Percentiles rank a stretch among this genome's conserved stretches.
Evolutionary conservation across 371 early-diverging fungal species (phyloP).

Genomic region (Lichtheimia hyalospora): DNA sequence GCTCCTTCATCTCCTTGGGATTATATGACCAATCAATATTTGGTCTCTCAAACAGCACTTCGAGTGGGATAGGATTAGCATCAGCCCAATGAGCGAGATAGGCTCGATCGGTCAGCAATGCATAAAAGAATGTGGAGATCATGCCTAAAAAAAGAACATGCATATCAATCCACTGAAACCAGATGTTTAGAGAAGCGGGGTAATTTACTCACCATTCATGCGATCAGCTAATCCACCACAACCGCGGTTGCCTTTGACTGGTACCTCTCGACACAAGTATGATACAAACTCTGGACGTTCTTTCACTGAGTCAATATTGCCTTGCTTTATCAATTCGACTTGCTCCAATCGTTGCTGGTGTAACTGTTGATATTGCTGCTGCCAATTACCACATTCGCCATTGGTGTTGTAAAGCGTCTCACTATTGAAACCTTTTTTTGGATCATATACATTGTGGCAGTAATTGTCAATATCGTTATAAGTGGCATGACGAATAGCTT

Average conservation of each 20-base stretch:
- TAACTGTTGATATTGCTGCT: conserved; percentile 22
- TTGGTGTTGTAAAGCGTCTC: conserved; percentile 17
- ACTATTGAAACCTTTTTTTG: conserved; percentile 13
- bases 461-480: conserved; percentile 20
- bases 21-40: conserved; percentile 44
- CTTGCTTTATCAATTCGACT: conserved; percentile 19
- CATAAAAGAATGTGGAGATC: conserved; percentile 51
- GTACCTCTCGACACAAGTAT: conserved; percentile 23
- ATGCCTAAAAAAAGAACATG: conserved; percentile 35
- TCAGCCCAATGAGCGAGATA: conserved; percentile 42
- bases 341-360: conserved; percentile 24
- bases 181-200: too few species aligned
- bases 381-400: conserved; percentile 39
- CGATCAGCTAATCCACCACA: conserved; percentile 55
- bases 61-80: conserved; percentile 38
- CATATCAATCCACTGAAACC: not conserved
- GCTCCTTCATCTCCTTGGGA: conserved; percentile 34
- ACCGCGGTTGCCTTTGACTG: conserved; percentile 27
- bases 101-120: conserved; percentile 42
- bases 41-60: conserved; percentile 44
- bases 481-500: conserved; percentile 16
- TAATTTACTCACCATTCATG: conserved; percentile 37
- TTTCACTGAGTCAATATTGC: conserved; percentile 12
- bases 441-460: conserved; percentile 23
- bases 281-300: conserved; percentile 24